These are phyloP conservation scores for Chalciporus pseudorubinellus DNA, from an alignment of 768 basidiomycete species.

Conservation along the genomic window DNA sequence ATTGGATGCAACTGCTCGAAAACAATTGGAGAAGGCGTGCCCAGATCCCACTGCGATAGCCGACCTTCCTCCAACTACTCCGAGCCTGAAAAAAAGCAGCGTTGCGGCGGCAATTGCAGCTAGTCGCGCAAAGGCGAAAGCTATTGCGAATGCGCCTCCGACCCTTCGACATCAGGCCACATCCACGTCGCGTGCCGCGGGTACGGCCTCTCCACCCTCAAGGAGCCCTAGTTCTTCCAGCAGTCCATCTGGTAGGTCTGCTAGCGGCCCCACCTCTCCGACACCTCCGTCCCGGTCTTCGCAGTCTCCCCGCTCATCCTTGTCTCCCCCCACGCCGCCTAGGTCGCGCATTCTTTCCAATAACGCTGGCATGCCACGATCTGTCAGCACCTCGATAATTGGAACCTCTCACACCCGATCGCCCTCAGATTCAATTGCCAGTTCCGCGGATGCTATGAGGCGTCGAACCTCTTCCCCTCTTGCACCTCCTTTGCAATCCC, in stretches of 20 bases:
- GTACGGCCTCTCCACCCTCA: constrained; percentile 41
- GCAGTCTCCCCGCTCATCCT: constrained; percentile 47
- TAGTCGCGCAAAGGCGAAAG: constrained; percentile 83
- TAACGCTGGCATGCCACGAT: constrained; percentile 39
- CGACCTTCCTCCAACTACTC: constrained; percentile 49
- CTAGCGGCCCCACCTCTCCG: constrained; percentile 38
- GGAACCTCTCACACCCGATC: constrained; percentile 43
- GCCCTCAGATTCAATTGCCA: constrained; percentile 37
- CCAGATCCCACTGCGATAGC: constrained; percentile 52
- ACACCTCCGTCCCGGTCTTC: constrained; percentile 40
- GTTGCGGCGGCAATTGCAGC: constrained; percentile 87
- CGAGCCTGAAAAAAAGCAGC: constrained; percentile 70
- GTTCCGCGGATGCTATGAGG: constrained; percentile 29
- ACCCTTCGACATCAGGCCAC: constrained; percentile 80
- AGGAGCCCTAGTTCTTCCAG: constrained; percentile 40
- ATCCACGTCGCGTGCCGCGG: constrained; percentile 57
- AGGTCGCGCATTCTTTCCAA: constrained; percentile 41
- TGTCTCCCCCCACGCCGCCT: constrained; percentile 45
- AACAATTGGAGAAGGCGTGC: constrained; percentile 84
- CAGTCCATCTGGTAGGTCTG: constrained; percentile 43
- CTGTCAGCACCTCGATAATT: constrained; percentile 37
- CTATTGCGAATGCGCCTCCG: constrained; percentile 79
- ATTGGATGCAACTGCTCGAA: constrained; percentile 67
- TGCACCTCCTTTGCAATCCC: constrained; percentile 27
- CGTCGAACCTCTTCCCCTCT: constrained; percentile 54